Evolutionary conservation across 2,329 filamentous ascomycete genomes (phyloP), one percentile per base, ranked within the genome.

Genomic region (Colletotrichum sp.): DNA sequence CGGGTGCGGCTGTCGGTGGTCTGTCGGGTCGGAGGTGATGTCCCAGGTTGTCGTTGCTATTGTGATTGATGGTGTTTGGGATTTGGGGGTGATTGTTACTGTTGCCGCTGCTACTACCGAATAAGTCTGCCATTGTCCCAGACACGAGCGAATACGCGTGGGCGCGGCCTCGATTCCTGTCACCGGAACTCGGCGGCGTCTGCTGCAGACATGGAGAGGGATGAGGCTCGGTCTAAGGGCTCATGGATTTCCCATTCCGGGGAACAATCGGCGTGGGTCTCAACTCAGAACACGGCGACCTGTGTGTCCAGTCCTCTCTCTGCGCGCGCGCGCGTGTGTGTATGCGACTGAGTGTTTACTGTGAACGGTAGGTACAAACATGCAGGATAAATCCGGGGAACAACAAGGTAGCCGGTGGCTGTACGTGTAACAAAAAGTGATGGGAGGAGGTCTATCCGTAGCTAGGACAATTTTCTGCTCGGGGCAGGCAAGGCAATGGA

Each of bases 101-200:
- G 55, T n/a, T 64, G 74, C 34, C 30, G 36, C 30, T 72, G 58
- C 65, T 74, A 65, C 57, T 69, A 24, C 70, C 71, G 52, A 60
- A 74, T 71, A 76, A 65, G 60, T 76, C 57, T 38, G 74, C 70
- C 74, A 76, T 76, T 73, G 70, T 76, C 58, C 71, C 70, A 32
- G 63, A 36, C 58, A 63, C 68, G 48, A 66, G 65, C 7, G 18
- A 26, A 38, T 3, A 57, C 32, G 43, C 65, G n/a, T 38, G 63
- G 32, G 52, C 55, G 63, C 73, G 63, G 68, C 72, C 58, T 68
- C 48, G 38, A 63, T 60, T 69, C 24, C 55, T 55, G 61, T 73
- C 71, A 76, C 70, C 74, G 71, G 74, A 52, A 74, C 65, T 74
- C 70, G 70, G 74, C 70, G 70, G 58, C 71, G 43, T 30, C 30